These are phyloP conservation scores for Beauveria sp. DNA, from an alignment of 2,329 filamentous ascomycete genomes.

Conservation along the genomic window DNA sequence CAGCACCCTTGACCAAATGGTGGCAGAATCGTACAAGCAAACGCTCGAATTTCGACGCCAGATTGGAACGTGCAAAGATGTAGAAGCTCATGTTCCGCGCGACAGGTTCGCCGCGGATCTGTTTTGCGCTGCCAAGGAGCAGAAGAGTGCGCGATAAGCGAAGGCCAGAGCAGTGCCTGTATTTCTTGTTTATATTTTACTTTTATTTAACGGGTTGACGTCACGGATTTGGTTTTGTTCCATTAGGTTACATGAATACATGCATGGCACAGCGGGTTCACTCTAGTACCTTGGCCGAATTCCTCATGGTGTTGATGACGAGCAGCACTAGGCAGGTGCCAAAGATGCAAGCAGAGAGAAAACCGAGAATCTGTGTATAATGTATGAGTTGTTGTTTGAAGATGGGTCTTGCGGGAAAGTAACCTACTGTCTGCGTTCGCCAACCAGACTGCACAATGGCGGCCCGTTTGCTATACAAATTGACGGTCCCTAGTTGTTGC, in stretches of 20 bases:
- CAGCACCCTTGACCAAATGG: constrained; percentile 33
- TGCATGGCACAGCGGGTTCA: background rate
- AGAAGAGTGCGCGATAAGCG: constrained; percentile 17
- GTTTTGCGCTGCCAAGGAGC: constrained; percentile 48
- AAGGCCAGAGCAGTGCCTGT: background rate
- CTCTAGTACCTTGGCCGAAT: background rate
- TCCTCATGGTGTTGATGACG: constrained; percentile 27
- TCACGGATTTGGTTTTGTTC: background rate
- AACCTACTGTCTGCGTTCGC: constrained; percentile 74
- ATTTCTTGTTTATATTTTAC: background rate
- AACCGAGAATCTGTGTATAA: constrained; percentile 47
- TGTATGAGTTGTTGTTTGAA: background rate
- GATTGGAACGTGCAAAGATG: constrained; percentile 57
- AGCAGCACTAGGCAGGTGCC: constrained; percentile 59
- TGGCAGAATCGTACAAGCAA: constrained; percentile 42
- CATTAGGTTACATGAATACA: background rate
- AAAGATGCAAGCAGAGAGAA: constrained; percentile 56
- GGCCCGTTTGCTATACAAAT: constrained; percentile 67
- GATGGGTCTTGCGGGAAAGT: background rate
- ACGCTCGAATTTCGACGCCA: constrained; percentile 50
- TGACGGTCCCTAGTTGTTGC: constrained; percentile 49
- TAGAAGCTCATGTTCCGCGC: constrained; percentile 19
- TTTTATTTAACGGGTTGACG: background rate
- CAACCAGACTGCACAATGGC: constrained; percentile 90
- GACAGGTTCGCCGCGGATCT: constrained; percentile 48